Conservation (phyloP, 106 monocot species). For the Narthecium ossifragum region DNA sequence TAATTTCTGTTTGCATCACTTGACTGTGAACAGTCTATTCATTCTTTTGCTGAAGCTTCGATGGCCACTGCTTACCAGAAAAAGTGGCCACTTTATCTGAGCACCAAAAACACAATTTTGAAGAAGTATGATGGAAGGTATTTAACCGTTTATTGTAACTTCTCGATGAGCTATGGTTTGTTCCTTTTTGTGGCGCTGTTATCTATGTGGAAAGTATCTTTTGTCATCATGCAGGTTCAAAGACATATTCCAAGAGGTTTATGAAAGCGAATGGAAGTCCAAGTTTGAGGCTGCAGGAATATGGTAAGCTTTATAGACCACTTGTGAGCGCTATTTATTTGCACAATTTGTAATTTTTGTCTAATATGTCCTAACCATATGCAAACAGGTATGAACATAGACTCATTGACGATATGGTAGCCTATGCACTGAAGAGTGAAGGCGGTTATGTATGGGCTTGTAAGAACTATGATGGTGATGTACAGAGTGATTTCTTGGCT, state of each 20-base stretch:
- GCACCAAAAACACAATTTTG: constrained; percentile 97
- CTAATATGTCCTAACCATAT: no score
- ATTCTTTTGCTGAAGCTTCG: constrained; percentile 91
- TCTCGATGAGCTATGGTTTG: no score
- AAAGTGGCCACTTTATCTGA: constrained; percentile 93
- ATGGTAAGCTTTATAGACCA: constrained; percentile 36
- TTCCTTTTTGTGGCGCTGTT: not conserved
- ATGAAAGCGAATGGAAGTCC: constrained; percentile 74
- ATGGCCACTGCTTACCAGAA: constrained; percentile 89
- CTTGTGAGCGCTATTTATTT: not conserved
- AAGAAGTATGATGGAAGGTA: constrained; percentile 99
- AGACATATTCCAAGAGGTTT: constrained; percentile 94
- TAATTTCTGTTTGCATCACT: not conserved
- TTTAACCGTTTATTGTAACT: no score
- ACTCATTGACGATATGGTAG: constrained; percentile 99
- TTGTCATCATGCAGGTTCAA: constrained; percentile 62
- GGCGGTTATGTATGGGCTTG: constrained; percentile 98
- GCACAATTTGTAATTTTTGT: constrained; percentile 4
- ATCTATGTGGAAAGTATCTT: not conserved
- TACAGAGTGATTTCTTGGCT: constrained; percentile 97
- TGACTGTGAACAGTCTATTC: constrained; percentile 55
- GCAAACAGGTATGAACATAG: constrained; percentile 99
- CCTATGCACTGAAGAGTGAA: constrained; percentile 87
- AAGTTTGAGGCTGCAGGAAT: constrained; percentile 89
- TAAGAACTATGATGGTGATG: constrained; percentile 99